A percentile compares a stretch with the other conserved stretches of the same genome.
Evolutionary conservation across 371 early-diverging fungal genomes (phyloP).

Genomic region (Mycotypha africana): DNA sequence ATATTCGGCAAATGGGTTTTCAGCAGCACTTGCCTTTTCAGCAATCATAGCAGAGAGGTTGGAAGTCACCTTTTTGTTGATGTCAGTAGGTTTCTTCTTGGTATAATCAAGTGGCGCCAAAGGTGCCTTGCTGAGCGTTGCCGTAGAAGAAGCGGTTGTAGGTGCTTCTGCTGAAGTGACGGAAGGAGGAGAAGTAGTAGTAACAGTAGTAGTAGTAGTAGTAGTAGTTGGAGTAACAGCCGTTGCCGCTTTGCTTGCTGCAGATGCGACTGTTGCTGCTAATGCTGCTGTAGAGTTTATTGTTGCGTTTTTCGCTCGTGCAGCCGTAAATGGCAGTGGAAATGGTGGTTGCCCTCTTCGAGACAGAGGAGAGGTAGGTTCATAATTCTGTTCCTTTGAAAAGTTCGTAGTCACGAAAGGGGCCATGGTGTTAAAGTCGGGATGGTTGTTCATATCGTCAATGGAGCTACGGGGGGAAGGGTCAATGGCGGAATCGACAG

Average conservation of each 20-base stretch:
- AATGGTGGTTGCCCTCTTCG: no score
- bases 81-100: conserved; percentile 7
- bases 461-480: conserved; percentile 38
- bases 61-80: conserved; percentile 19
- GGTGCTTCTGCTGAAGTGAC: not conserved
- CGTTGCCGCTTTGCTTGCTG: no score
- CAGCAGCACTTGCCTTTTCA: conserved; percentile 50
- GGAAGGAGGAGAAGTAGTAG: not conserved
- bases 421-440: not conserved
- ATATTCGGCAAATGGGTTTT: conserved; percentile 76
- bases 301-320: no score
- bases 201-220: no score
- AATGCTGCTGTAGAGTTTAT: no score
- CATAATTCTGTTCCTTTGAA: not conserved
- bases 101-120: conserved; percentile 12
- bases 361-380: not conserved
- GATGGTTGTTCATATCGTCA: no score
- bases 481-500: conserved; percentile 40
- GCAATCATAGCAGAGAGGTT: conserved; percentile 61
- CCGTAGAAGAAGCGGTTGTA: not conserved
- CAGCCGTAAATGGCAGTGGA: no score
- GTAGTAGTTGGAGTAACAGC: no score
- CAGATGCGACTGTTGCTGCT: no score
- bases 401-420: not conserved
- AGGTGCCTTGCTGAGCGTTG: not conserved